phyloP scores from a whole-genome alignment of 225 moss, liverwort and hornwort genomes.

The Marchantia polymorpha region DNA sequence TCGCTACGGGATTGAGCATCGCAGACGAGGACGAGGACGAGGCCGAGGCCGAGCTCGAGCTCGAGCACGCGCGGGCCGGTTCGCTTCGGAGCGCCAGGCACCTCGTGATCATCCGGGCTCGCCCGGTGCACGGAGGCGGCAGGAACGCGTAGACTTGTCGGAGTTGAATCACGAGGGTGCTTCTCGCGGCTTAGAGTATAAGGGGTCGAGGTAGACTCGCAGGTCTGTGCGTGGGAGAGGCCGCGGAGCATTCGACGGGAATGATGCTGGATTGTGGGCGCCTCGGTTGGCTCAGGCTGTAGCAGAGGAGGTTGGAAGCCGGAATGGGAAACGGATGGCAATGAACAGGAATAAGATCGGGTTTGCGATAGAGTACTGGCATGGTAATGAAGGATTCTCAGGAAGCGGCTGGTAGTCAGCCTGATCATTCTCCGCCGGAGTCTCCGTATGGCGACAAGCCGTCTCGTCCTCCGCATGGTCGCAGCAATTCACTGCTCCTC shows the following conservation, averaged over 20 bases:
- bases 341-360: constrained; percentile 17
- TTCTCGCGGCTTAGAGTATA: too few species aligned
- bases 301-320: background rate
- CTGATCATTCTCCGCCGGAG: constrained; percentile 1
- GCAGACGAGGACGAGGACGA: too few species aligned
- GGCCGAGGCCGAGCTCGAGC: too few species aligned
- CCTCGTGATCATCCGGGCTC: too few species aligned
- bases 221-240: too few species aligned
- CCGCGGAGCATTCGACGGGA: background rate
- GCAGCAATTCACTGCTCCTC: constrained; percentile 42
- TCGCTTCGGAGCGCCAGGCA: too few species aligned
- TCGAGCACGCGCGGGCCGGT: too few species aligned
- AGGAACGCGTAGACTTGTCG: too few species aligned
- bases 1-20: too few species aligned
- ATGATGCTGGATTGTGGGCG: background rate
- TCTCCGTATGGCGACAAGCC: background rate
- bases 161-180: too few species aligned
- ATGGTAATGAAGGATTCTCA: constrained; percentile 38
- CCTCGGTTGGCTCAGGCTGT: background rate
- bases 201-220: too few species aligned
- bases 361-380: background rate
- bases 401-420: constrained; percentile 24
- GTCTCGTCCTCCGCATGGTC: constrained; percentile 19
- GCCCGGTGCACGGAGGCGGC: too few species aligned
- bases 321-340: background rate